These are phyloP conservation scores for Pezizomycotina sp. DNA, from an alignment of 2,329 filamentous ascomycete genomes.

Conservation along the genomic window DNA sequence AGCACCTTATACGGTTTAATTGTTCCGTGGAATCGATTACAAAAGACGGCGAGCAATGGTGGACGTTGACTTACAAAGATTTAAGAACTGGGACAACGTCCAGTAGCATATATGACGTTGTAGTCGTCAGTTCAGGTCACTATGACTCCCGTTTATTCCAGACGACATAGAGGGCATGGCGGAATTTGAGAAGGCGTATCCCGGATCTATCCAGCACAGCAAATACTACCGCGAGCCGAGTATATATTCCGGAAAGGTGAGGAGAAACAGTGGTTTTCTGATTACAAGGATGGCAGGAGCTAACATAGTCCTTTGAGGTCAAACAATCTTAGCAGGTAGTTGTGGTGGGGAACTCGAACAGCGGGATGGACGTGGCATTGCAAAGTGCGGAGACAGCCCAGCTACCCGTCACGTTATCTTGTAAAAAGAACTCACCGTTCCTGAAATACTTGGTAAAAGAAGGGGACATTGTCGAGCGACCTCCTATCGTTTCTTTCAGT, in stretches of 20 bases:
- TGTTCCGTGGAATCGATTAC: neutral
- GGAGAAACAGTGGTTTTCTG: neutral
- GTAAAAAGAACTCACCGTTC: constrained; percentile 31
- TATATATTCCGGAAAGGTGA: constrained; percentile 40
- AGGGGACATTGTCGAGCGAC: constrained; percentile 43
- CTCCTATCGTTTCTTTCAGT: constrained; percentile 37
- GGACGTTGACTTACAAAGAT: constrained; percentile 1
- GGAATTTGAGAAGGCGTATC: constrained; percentile 43
- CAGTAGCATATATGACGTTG: constrained; percentile 45
- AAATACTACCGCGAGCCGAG: constrained; percentile 60
- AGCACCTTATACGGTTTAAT: constrained; percentile 19
- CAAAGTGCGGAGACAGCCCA: constrained; percentile 52
- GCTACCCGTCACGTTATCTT: constrained; percentile 49
- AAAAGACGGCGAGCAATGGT: constrained; percentile 1
- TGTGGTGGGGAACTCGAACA: constrained; percentile 70
- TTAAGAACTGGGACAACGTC: constrained; percentile 6
- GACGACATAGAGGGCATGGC: constrained; percentile 42
- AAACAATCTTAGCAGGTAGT: constrained; percentile 44
- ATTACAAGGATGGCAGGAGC: neutral
- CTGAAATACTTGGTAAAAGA: constrained; percentile 31
- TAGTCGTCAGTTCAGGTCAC: constrained; percentile 61
- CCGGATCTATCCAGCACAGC: constrained; percentile 51
- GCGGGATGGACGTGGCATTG: constrained; percentile 63
- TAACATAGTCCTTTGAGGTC: neutral
- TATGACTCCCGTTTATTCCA: constrained; percentile 55